phyloP scores from a whole-genome alignment of 2,329 filamentous ascomycete species.

The Proliferodiscus dingleyae region DNA sequence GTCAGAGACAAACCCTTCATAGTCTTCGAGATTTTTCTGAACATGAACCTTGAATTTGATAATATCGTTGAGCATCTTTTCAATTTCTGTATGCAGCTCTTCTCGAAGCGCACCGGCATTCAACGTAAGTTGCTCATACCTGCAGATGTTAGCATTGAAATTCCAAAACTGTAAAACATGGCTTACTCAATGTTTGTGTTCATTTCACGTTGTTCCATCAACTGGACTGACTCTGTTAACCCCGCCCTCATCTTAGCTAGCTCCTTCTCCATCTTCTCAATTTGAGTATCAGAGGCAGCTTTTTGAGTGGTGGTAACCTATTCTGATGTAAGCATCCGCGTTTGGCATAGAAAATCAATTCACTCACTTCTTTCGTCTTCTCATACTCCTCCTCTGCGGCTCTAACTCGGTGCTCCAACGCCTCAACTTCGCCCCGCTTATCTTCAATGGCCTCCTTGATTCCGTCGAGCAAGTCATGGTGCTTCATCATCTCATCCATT shows the following conservation, averaged over 20 bases:
- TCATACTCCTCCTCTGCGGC: slow-evolving; percentile 92
- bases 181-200: slow-evolving; percentile 89
- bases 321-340: slow-evolving; percentile 10
- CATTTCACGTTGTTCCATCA: slow-evolving; percentile 94
- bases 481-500: slow-evolving; percentile 88
- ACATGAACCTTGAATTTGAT: slow-evolving; percentile 99
- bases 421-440: slow-evolving; percentile 87
- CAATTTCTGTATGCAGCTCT: slow-evolving; percentile 94
- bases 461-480: slow-evolving; percentile 86
- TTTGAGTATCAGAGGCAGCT: slow-evolving; percentile 83
- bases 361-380: slow-evolving; percentile 71
- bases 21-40: slow-evolving; percentile 87
- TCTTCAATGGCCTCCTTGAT: slow-evolving; percentile 97
- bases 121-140: slow-evolving; percentile 88
- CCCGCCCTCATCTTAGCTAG: slow-evolving; percentile 86
- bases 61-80: slow-evolving; percentile 92
- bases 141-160: slow-evolving; percentile 33
- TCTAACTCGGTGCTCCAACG: slow-evolving; percentile 79
- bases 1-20: slow-evolving; percentile 87
- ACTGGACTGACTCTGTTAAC: slow-evolving; percentile 78
- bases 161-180: not conserved
- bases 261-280: slow-evolving; percentile 98
- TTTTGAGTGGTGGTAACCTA: slow-evolving; percentile 73
- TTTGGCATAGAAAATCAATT: not conserved
- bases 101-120: slow-evolving; percentile 81